These are phyloP conservation scores for Solanum bulbocastanum DNA, from an alignment of 257 asterid species.

Conservation along the genomic window DNA sequence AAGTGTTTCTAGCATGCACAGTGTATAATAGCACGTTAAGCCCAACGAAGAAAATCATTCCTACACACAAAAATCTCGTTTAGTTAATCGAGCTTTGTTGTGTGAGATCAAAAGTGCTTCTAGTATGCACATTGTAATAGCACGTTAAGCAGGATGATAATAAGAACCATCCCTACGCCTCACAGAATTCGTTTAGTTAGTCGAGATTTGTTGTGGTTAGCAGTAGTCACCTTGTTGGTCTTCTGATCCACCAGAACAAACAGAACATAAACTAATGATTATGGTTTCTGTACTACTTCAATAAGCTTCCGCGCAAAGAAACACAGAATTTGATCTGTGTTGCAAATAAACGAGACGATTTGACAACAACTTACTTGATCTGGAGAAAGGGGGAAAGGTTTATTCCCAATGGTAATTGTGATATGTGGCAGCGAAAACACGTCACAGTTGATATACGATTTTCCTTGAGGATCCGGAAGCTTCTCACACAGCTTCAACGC, in stretches of 20 bases:
- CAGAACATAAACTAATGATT: not conserved
- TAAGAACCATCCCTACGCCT: not conserved
- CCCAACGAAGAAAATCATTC: not conserved
- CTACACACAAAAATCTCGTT: not conserved
- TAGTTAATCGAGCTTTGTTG: not conserved
- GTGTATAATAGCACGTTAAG: not conserved
- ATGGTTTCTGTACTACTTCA: not conserved
- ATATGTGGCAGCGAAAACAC: slow-evolving; percentile 17
- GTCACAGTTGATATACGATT: slow-evolving; percentile 12
- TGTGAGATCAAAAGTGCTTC: not conserved
- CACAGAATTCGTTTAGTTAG: not conserved
- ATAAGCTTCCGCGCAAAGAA: not conserved
- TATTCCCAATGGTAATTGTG: slow-evolving; percentile 18
- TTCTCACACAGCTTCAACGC: slow-evolving; percentile 18
- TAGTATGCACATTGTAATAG: not conserved
- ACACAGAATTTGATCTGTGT: not conserved
- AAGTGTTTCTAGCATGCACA: not conserved
- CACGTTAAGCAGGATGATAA: not conserved
- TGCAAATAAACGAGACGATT: not conserved
- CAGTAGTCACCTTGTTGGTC: not conserved
- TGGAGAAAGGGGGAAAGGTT: slow-evolving; percentile 20
- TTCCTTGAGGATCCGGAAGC: slow-evolving; percentile 17
- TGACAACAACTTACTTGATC: slow-evolving; percentile 7
- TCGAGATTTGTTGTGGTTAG: not conserved
- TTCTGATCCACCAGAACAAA: not conserved